Evolutionary conservation across 2,329 filamentous ascomycete species (phyloP).

Genomic region (Colletotrichum noveboracense): DNA sequence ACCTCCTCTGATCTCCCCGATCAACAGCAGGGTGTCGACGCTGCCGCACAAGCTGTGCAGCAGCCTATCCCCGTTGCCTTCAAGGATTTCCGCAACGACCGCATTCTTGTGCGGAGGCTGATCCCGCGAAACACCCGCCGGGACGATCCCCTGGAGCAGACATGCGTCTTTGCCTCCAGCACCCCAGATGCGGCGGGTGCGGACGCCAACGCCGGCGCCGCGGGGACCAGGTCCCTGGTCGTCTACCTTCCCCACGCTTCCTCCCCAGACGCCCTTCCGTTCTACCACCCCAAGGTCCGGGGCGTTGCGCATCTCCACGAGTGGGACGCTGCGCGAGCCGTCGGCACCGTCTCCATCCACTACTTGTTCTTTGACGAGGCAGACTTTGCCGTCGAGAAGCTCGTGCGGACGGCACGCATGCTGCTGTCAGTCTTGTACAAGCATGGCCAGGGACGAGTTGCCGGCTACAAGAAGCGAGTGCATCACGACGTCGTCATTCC

Average conservation of each 20-base stretch:
- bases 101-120: constrained; percentile 75
- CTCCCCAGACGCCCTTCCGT: constrained; percentile 71
- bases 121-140: constrained; percentile 82
- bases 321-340: constrained; percentile 50
- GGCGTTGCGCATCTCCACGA: constrained; percentile 79
- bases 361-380: constrained; percentile 57
- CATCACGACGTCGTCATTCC: constrained; percentile 83
- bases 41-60: constrained; percentile 21
- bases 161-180: constrained; percentile 71
- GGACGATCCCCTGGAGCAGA: constrained; percentile 80
- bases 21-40: constrained; percentile 29
- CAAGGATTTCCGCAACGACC: constrained; percentile 45
- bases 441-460: constrained; percentile 69
- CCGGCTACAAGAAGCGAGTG: constrained; percentile 80
- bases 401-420: constrained; percentile 71
- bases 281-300: constrained; percentile 83
- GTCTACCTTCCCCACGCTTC: constrained; percentile 79
- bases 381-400: constrained; percentile 43
- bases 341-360: constrained; percentile 63
- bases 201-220: background rate
- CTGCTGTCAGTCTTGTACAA: constrained; percentile 74
- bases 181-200: constrained; percentile 16
- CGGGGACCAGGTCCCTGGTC: constrained; percentile 57
- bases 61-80: constrained; percentile 49
- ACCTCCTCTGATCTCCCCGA: constrained; percentile 24